A percentile compares a stretch with the other conserved stretches of the same genome.
Conservation (phyloP, 768 basidiomycete species). For the Tulasnella sp. region DNA sequence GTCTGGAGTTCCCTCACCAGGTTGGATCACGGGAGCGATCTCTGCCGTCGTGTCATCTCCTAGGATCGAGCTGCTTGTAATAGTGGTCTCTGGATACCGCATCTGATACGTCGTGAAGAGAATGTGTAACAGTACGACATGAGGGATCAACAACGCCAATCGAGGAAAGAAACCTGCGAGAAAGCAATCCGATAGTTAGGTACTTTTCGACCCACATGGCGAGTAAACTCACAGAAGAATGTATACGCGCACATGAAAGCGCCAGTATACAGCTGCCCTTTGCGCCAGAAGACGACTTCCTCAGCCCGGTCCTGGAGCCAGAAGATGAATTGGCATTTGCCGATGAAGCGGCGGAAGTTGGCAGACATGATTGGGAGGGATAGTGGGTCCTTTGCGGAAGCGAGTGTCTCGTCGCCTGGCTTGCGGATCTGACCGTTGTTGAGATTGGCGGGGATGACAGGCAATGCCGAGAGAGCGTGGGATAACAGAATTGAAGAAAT, state of each 20-base stretch:
- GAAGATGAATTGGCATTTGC: conserved; percentile 66
- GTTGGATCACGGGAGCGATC: conserved; percentile 15
- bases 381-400: conserved; percentile 36
- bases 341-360: conserved; percentile 75
- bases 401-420: background rate
- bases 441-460: background rate
- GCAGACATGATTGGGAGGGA: conserved; percentile 66
- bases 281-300: conserved; percentile 75
- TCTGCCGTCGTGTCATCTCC: background rate
- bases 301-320: conserved; percentile 86
- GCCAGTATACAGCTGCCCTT: conserved; percentile 57
- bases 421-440: background rate
- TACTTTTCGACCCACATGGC: background rate
- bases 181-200: background rate
- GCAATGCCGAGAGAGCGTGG: conserved; percentile 22
- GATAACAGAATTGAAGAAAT: conserved; percentile 24
- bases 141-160: conserved; percentile 59
- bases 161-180: conserved; percentile 64
- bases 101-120: conserved; percentile 58
- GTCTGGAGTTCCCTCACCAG: conserved; percentile 55
- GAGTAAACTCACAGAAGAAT: conserved; percentile 56
- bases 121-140: conserved; percentile 47
- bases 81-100: conserved; percentile 18
- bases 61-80: background rate
- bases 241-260: conserved; percentile 69